Conservation (phyloP, 1,284 basidiomycete species). For the Pulchroboletus neoregius region DNA sequence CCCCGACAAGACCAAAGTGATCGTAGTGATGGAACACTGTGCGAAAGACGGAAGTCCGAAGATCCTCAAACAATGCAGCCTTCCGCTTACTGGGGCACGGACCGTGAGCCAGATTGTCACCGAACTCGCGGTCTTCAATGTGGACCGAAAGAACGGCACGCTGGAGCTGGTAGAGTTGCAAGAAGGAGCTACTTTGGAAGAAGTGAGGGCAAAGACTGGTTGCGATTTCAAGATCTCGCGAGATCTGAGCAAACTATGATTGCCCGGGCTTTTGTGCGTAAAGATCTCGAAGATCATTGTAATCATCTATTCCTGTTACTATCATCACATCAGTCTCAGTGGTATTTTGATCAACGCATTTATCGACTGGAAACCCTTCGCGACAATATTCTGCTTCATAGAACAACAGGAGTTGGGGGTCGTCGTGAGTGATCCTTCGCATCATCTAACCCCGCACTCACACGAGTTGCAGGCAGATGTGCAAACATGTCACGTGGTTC, state of each 20-base stretch:
- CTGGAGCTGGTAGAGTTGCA: conserved; percentile 81
- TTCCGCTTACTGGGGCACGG: conserved; percentile 85
- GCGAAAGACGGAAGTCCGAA: conserved; percentile 89
- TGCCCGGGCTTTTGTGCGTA: conserved; percentile 3
- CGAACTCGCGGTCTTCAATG: conserved; percentile 87
- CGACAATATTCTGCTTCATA: conserved; percentile 1
- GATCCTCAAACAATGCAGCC: conserved; percentile 75
- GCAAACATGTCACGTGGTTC: conserved; percentile 7
- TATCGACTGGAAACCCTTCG: background rate
- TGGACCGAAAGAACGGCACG: conserved; percentile 71
- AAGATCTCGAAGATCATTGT: conserved; percentile 3
- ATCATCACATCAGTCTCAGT: background rate
- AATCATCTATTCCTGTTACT: conserved; percentile 8
- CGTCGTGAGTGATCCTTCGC: too few species aligned
- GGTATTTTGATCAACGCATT: background rate
- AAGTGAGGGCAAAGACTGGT: conserved; percentile 82
- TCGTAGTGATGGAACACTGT: conserved; percentile 86
- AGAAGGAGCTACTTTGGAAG: conserved; percentile 78
- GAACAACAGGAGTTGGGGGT: too few species aligned
- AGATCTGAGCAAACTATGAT: conserved; percentile 37
- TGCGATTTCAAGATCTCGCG: conserved; percentile 66
- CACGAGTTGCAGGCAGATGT: background rate
- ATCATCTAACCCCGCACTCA: conserved; percentile 1
- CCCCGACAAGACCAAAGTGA: conserved; percentile 86
- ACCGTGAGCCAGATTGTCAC: conserved; percentile 91